Percentiles rank a stretch among this genome's conserved stretches.
These are phyloP conservation scores for Kwoniella pini DNA, from an alignment of 768 basidiomycete species.

Conservation along the genomic window DNA sequence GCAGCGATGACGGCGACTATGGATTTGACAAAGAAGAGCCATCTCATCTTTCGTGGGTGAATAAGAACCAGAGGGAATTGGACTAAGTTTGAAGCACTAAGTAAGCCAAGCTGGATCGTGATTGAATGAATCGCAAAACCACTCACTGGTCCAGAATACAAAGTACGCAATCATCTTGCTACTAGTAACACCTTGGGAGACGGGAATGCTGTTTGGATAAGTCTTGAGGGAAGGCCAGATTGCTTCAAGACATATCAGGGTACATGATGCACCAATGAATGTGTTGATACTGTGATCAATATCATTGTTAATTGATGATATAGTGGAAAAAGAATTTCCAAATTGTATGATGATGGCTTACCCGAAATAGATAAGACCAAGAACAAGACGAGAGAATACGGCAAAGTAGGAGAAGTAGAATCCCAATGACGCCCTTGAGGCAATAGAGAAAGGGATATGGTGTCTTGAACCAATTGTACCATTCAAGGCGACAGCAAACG, in stretches of 20 bases:
- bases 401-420: constrained; percentile 89
- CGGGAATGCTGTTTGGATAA: constrained; percentile 37
- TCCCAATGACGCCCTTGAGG: constrained; percentile 83
- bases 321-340: not conserved
- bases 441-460: constrained; percentile 72
- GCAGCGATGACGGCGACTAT: constrained; percentile 67
- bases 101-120: not conserved
- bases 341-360: constrained; percentile 13
- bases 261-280: constrained; percentile 49
- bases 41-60: constrained; percentile 74
- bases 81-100: constrained; percentile 9
- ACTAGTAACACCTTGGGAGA: constrained; percentile 40
- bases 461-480: constrained; percentile 75
- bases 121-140: too few species aligned
- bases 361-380: constrained; percentile 73
- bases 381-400: constrained; percentile 71
- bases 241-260: constrained; percentile 50
- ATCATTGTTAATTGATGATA: not conserved
- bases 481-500: constrained; percentile 72
- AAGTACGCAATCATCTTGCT: constrained; percentile 48
- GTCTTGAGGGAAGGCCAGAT: constrained; percentile 50
- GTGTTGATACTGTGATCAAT: constrained; percentile 43
- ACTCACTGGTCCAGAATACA: constrained; percentile 49
- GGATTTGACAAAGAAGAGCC: constrained; percentile 71
- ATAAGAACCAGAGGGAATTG: constrained; percentile 48